A percentile compares a stretch with the other conserved stretches of the same genome.
Evolutionary conservation across 768 basidiomycete genomes (phyloP).

Genomic region (Lyophyllum shimeji): DNA sequence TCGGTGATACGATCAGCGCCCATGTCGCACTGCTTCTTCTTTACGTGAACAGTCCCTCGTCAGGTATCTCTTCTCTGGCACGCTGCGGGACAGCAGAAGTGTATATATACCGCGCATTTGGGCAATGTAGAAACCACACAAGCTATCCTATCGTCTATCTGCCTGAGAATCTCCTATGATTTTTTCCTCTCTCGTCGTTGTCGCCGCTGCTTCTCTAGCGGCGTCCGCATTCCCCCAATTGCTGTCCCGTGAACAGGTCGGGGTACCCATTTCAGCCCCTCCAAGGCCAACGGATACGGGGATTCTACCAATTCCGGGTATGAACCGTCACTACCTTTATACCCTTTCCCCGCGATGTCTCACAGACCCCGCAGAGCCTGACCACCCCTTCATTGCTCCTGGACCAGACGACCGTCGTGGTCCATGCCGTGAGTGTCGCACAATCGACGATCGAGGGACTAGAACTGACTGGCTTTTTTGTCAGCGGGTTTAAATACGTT

Average conservation of each 20-base stretch:
- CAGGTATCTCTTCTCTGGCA: no score
- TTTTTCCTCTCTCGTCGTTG: background rate
- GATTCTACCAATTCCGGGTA: constrained; percentile 12
- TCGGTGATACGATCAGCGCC: no score
- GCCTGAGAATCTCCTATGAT: background rate
- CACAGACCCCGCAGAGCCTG: constrained; percentile 2
- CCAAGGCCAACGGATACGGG: constrained; percentile 4
- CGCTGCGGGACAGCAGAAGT: no score
- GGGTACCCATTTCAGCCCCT: constrained; percentile 10
- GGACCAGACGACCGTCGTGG: constrained; percentile 8
- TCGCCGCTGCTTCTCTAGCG: background rate
- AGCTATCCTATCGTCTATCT: no score
- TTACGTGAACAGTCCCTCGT: no score
- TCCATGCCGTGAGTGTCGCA: constrained; percentile 12
- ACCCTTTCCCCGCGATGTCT: background rate
- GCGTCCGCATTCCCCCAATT: background rate
- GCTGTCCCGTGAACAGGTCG: background rate
- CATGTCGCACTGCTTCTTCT: no score
- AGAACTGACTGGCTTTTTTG: background rate
- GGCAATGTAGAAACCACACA: no score
- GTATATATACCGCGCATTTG: no score
- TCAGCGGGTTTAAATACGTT: constrained; percentile 17
- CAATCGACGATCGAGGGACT: background rate
- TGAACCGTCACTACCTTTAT: background rate
- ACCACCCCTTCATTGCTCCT: constrained; percentile 11